Evolutionary conservation across 495 filamentous ascomycete genomes (phyloP), one percentile per base, ranked within the genome.

Genomic region (Rusavskia elegans): DNA sequence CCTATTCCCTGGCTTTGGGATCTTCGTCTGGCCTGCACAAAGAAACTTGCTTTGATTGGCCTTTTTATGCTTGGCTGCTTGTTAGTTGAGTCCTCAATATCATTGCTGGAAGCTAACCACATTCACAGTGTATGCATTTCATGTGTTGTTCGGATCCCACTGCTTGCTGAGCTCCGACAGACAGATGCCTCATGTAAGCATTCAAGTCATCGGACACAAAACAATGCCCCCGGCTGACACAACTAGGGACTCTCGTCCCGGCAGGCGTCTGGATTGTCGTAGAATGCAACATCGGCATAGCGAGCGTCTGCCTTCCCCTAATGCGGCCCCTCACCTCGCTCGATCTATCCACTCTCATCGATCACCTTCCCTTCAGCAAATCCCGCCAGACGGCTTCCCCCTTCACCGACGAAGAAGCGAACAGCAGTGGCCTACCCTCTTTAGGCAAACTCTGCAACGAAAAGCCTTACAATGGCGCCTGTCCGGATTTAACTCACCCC

Each of bases 21-120:
- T 16, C 36, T 59, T 3, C 57, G 53, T 21, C 29, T 52, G 8
- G 27, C 32, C 10, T 6, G 44, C 1, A 40, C 30, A 16, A 29
- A 56, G 13, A 37, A 52, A 16, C 29, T 56, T 25, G 19, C 42
- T 3, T n/a, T 59, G 13, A 48, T 48, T 10, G 50, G 37, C 14
- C 53, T 59, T 14, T 59, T 59, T 30, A 13, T 46, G 36, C 27
- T 56, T 17, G 57, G 57, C 21, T 39, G 50, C 39, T 56, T 56
- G 57, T 59, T 40, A 53, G 57, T 53, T 4, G 23, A 27, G 8
- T 19, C 6, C 40, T 25, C n/a, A 17, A 14, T 11, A 9, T 7
- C 1, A 17, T 39, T 29, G 50, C 37, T 17, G 25, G 19, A 29
- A 10, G 35, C n/a, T 27, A 30, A 20, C 20, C n/a, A 11, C 6